These are phyloP conservation scores for Gremmenia infestans DNA, from an alignment of 2,329 filamentous ascomycete genomes.

Conservation along the genomic window DNA sequence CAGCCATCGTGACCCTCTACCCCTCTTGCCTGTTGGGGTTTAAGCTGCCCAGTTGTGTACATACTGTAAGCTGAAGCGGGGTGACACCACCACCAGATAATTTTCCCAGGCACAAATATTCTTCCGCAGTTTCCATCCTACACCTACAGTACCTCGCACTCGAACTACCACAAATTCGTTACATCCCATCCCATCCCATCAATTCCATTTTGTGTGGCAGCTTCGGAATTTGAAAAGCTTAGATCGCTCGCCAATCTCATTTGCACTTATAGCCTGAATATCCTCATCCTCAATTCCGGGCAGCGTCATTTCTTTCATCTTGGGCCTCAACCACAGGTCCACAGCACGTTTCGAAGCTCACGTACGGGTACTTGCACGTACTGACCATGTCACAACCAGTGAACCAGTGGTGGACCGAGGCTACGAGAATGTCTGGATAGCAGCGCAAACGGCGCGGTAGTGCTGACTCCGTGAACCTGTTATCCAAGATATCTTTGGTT, in stretches of 20 bases:
- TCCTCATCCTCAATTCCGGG: not conserved
- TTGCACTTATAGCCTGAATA: conserved; percentile 7
- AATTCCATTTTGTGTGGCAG: not conserved
- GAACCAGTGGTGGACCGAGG: too few species aligned
- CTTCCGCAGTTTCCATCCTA: not conserved
- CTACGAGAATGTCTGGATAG: too few species aligned
- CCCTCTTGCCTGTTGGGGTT: too few species aligned
- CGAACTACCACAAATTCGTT: too few species aligned
- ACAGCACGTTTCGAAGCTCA: too few species aligned
- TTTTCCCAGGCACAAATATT: not conserved
- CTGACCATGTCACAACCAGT: too few species aligned
- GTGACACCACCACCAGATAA: not conserved
- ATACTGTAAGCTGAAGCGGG: too few species aligned
- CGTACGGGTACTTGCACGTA: too few species aligned
- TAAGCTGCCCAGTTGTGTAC: too few species aligned
- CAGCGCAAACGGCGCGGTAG: too few species aligned
- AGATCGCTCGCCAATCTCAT: conserved; percentile 11
- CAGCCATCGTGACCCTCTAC: not conserved
- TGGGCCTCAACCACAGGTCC: not conserved
- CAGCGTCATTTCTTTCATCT: not conserved
- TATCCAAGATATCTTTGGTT: too few species aligned
- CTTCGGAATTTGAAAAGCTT: not conserved
- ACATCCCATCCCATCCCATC: not conserved
- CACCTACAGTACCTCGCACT: not conserved
- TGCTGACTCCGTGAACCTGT: too few species aligned